Percentiles rank a stretch among this genome's conserved stretches.
phyloP scores from a whole-genome alignment of 208 protist species.

The Crithidia mellificae region DNA sequence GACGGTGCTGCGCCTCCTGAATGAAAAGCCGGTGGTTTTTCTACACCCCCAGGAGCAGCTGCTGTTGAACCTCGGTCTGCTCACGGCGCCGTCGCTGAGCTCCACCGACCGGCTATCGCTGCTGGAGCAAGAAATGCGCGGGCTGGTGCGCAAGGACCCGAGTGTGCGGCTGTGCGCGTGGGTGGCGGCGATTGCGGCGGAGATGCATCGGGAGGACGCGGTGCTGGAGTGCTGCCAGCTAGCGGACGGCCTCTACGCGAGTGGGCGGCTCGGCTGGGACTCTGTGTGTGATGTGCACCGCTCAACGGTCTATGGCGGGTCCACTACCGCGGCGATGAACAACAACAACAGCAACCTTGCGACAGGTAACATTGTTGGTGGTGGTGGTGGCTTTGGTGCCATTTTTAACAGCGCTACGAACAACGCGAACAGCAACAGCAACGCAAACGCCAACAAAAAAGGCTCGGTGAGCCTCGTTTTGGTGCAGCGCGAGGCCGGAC shows the following conservation, averaged over 20 bases:
- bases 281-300: conserved; percentile 30
- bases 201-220: conserved; percentile 60
- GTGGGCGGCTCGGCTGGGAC: conserved; percentile 77
- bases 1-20: conserved; percentile 53
- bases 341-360: too few species aligned
- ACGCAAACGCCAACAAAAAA: conserved; percentile 19
- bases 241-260: conserved; percentile 66
- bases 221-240: conserved; percentile 71
- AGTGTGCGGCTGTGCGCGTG: conserved; percentile 80
- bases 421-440: neutral
- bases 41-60: conserved; percentile 76
- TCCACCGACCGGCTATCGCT: conserved; percentile 42
- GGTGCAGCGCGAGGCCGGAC: conserved; percentile 8
- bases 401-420: neutral
- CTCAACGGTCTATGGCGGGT: neutral
- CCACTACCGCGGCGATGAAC: conserved; percentile 22
- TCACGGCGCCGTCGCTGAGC: conserved; percentile 39
- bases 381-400: neutral
- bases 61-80: conserved; percentile 56
- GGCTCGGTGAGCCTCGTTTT: neutral
- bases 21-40: conserved; percentile 27
- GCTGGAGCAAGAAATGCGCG: conserved; percentile 53
- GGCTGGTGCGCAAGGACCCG: conserved; percentile 60
- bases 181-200: conserved; percentile 52
- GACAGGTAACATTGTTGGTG: neutral